Percentiles rank a stretch among this genome's conserved stretches.
Evolutionary conservation across 495 filamentous ascomycete species (phyloP).

Genomic region (Penicillium crystallinum): DNA sequence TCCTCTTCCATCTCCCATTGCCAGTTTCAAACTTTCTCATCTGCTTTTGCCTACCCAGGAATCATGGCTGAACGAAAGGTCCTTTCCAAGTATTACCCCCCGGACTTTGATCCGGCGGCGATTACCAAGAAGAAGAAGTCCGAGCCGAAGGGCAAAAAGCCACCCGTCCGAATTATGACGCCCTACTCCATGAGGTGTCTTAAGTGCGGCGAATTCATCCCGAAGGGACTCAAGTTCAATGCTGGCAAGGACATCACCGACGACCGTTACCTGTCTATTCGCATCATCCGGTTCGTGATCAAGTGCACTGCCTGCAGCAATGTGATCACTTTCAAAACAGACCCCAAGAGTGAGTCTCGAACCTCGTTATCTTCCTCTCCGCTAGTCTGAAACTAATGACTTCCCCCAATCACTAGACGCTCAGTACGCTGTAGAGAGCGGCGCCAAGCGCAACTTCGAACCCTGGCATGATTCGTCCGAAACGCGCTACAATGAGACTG

Average conservation of each 20-base stretch:
- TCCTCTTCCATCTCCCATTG: neutral
- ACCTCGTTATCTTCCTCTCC: neutral
- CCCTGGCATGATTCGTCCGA: conserved; percentile 62
- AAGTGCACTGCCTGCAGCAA: conserved; percentile 83
- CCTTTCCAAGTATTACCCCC: conserved; percentile 80
- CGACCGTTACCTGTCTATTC: conserved; percentile 83
- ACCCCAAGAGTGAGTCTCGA: conserved; percentile 66
- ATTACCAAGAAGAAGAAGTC: conserved; percentile 58
- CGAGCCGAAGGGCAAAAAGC: conserved; percentile 29
- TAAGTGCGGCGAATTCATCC: conserved; percentile 92
- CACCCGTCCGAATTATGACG: conserved; percentile 96
- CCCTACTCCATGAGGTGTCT: conserved; percentile 94
- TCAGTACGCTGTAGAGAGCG: conserved; percentile 83
- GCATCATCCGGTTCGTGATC: conserved; percentile 93
- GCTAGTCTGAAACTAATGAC: neutral
- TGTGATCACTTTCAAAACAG: conserved; percentile 93
- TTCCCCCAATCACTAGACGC: conserved; percentile 45
- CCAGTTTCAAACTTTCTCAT: neutral
- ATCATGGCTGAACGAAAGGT: conserved; percentile 94
- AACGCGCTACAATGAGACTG: conserved; percentile 61
- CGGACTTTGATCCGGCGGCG: conserved; percentile 92
- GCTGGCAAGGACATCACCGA: conserved; percentile 91
- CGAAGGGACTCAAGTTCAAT: conserved; percentile 95
- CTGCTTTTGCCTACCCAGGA: conserved; percentile 5
- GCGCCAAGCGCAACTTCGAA: conserved; percentile 91